These are phyloP conservation scores for Eimeria praecox DNA, from an alignment of 169 alveolate species.

Conservation along the genomic window DNA sequence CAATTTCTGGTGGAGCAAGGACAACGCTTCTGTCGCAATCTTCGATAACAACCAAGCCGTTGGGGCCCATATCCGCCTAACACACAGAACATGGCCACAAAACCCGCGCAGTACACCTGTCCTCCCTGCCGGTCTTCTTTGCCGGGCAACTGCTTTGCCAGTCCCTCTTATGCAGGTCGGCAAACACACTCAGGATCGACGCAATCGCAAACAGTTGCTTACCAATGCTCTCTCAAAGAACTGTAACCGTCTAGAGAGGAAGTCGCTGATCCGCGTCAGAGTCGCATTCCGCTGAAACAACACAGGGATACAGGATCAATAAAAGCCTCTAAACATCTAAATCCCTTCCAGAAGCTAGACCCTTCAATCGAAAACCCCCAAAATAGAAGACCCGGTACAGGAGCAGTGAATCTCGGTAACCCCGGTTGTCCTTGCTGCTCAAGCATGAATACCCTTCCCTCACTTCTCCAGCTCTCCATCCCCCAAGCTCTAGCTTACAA, in stretches of 20 bases:
- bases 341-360: neutral
- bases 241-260: constrained; percentile 77
- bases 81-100: neutral
- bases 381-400: neutral
- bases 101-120: neutral
- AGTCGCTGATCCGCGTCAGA: constrained; percentile 76
- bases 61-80: constrained; percentile 73
- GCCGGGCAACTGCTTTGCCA: neutral
- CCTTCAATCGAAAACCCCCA: neutral
- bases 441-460: neutral
- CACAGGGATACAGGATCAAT: neutral
- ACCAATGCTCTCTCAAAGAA: constrained; percentile 76
- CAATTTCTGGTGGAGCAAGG: constrained; percentile 56
- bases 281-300: constrained; percentile 68
- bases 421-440: neutral
- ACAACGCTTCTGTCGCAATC: constrained; percentile 72
- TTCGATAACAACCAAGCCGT: constrained; percentile 63
- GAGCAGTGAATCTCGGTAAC: neutral
- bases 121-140: too few relatives aligned
- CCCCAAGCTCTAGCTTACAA: neutral
- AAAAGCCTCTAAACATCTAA: neutral
- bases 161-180: neutral
- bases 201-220: neutral
- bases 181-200: neutral
- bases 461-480: neutral